Conservation (phyloP, 2,329 filamentous ascomycete species). For the Amphichorda felina region DNA sequence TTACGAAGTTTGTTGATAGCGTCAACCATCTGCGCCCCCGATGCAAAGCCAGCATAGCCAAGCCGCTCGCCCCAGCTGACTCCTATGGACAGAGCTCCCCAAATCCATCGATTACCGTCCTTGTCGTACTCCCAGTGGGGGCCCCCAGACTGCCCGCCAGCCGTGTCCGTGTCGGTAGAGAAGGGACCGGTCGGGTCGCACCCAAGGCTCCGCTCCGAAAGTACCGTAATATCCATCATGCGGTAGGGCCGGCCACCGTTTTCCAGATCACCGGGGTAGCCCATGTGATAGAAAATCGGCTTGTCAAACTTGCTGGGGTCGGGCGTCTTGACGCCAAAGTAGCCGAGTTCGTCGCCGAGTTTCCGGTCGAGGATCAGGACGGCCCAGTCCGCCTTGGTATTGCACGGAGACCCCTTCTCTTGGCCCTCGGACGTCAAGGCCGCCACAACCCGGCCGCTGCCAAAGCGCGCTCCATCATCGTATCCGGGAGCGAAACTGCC, state of each 20-base stretch:
- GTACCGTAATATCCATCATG: slow-evolving; percentile 3
- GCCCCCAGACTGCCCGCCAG: slow-evolving; percentile 7
- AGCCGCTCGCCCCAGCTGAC: slow-evolving; percentile 2
- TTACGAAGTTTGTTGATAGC: slow-evolving; percentile 2
- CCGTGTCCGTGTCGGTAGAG: slow-evolving; percentile 5
- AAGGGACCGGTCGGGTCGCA: slow-evolving; percentile 5
- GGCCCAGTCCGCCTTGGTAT: slow-evolving; percentile 5
- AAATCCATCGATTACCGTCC: slow-evolving; percentile 4
- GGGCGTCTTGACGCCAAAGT: slow-evolving; percentile 5
- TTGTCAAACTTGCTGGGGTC: slow-evolving; percentile 3
- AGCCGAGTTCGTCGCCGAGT: slow-evolving; percentile 4
- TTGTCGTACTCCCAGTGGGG: slow-evolving; percentile 4
- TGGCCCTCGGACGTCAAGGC: background rate
- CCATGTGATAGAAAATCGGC: slow-evolving; percentile 4
- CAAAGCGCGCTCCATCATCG: slow-evolving; percentile 9
- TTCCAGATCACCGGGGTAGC: slow-evolving; percentile 5
- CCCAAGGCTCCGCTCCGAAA: background rate
- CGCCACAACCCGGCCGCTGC: background rate
- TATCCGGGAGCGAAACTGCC: slow-evolving; percentile 12
- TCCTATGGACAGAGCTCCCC: slow-evolving; percentile 5
- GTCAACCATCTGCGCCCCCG: slow-evolving; percentile 5
- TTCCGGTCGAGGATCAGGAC: slow-evolving; percentile 4
- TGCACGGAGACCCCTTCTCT: slow-evolving; percentile 1
- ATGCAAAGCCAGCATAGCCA: slow-evolving; percentile 4
- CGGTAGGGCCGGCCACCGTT: slow-evolving; percentile 5